Conservation (phyloP, 768 basidiomycete species). For the Leccinellum albellum region DNA sequence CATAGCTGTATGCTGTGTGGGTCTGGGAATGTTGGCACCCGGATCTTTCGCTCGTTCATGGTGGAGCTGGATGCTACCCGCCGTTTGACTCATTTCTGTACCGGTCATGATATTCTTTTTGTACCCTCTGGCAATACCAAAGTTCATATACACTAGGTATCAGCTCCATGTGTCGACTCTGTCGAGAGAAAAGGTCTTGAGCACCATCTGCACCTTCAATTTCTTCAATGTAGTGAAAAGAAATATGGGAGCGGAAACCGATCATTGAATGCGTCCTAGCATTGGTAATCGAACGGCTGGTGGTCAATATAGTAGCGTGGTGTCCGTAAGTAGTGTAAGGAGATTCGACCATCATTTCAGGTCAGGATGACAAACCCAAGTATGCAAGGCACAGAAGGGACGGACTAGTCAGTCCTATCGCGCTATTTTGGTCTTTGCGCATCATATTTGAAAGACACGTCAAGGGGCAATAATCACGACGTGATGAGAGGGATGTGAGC, state of each 20-base stretch:
- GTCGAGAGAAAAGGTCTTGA: not conserved
- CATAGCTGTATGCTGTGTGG: not conserved
- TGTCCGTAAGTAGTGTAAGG: not conserved
- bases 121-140: not conserved
- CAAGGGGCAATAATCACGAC: not conserved
- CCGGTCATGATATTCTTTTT: not conserved
- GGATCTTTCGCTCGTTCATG: not conserved
- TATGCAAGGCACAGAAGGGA: not conserved
- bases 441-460: not conserved
- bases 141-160: not conserved
- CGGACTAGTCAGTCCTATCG: not conserved
- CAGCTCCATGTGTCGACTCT: not conserved
- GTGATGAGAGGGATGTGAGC: not conserved
- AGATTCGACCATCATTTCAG: not conserved
- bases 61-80: not conserved
- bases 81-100: constrained; percentile 1
- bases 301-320: not conserved
- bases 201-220: not conserved
- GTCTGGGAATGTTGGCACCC: not conserved
- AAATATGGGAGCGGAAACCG: not conserved
- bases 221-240: not conserved
- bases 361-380: not conserved
- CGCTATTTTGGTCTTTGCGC: not conserved
- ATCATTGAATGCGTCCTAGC: not conserved
- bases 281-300: not conserved